phyloP scores from a whole-genome alignment of 345 rosid species.

The Eucalyptus camaldulensis region DNA sequence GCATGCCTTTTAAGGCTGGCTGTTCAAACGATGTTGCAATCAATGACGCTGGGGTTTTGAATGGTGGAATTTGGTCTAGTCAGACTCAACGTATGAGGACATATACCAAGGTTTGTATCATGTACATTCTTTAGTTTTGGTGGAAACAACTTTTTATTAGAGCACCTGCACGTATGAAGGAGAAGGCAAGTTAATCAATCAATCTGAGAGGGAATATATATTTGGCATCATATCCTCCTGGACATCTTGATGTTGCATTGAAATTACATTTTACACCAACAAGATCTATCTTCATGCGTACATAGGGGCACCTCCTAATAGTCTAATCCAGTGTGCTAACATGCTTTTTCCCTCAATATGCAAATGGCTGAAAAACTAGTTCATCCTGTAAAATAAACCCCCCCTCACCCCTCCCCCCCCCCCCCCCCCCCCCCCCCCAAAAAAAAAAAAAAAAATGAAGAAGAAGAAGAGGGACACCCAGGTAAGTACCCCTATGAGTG shows the following conservation, averaged over 20 bases:
- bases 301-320: background rate
- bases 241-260: background rate
- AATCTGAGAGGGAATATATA: background rate
- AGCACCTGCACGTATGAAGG: background rate
- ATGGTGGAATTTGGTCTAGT: conserved; percentile 71
- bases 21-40: conserved; percentile 69
- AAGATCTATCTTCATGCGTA: background rate
- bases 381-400: background rate
- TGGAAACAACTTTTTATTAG: background rate
- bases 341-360: background rate
- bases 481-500: background rate
- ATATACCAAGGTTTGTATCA: conserved; percentile 69
- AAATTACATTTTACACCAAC: background rate
- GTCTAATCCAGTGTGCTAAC: background rate
- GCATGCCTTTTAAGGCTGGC: conserved; percentile 57
- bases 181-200: background rate
- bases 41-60: conserved; percentile 63
- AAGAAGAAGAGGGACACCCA: background rate
- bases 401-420: background rate
- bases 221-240: background rate
- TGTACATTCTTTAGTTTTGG: background rate
- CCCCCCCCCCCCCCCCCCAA: too few species aligned
- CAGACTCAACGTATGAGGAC: conserved; percentile 92
- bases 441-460: background rate
- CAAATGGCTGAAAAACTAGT: background rate